phyloP scores from a whole-genome alignment of 2,329 filamentous ascomycete species.

The Furcasterigmium furcatum region DNA sequence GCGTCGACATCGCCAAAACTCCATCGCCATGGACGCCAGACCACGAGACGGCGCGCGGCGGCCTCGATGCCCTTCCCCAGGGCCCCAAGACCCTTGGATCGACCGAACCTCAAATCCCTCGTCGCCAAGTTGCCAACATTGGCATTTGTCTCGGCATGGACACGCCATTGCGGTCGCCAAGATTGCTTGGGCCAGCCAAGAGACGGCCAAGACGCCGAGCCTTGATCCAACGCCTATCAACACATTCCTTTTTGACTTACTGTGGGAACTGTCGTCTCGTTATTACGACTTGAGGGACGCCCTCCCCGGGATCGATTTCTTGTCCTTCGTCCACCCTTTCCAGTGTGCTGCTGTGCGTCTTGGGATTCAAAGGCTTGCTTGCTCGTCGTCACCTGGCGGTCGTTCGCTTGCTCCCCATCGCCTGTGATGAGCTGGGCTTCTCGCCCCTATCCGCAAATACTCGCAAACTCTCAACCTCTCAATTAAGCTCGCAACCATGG shows the following conservation, averaged over 20 bases:
- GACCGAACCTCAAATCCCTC: not conserved
- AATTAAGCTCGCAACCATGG: not conserved
- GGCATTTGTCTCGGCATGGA: not conserved
- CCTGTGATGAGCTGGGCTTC: not conserved
- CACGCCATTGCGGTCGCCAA: not conserved
- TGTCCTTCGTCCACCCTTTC: not conserved
- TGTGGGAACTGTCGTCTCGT: not conserved
- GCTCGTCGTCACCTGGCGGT: not conserved
- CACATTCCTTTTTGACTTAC: not conserved
- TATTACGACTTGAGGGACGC: not conserved
- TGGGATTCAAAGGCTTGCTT: no score
- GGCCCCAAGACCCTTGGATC: no score
- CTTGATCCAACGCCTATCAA: not conserved
- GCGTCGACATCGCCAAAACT: no score
- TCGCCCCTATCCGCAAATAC: not conserved
- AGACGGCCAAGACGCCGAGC: constrained; percentile 1
- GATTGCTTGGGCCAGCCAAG: not conserved
- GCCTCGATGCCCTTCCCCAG: no score
- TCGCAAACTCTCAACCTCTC: not conserved
- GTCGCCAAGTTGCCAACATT: not conserved
- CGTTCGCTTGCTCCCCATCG: not conserved
- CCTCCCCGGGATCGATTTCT: not conserved
- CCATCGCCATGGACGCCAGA: no score
- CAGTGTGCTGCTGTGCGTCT: not conserved
- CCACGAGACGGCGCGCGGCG: no score